These are phyloP conservation scores for Emergomyces pasteurianus DNA, from an alignment of 2,329 filamentous ascomycete genomes.

Conservation along the genomic window DNA sequence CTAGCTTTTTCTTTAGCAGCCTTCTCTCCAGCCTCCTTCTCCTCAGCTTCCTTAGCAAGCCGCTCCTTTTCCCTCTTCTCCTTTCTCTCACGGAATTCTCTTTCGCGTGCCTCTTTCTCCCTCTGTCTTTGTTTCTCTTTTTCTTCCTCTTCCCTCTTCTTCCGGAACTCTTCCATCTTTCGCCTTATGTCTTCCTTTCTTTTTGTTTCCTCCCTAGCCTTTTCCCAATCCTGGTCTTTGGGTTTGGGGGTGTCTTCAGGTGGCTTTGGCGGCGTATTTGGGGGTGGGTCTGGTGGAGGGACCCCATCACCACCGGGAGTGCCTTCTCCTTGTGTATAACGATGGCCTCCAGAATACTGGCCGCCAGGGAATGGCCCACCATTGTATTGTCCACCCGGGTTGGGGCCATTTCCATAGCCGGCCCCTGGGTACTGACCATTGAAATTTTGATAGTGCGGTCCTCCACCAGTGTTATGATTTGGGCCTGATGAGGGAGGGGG, in stretches of 20 bases:
- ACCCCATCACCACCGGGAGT: background rate
- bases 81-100: slow-evolving; percentile 27
- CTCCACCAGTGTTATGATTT: slow-evolving; percentile 10
- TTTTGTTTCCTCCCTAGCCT: slow-evolving; percentile 25
- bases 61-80: slow-evolving; percentile 25
- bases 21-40: slow-evolving; percentile 15
- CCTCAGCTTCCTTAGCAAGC: slow-evolving; percentile 16
- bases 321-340: background rate
- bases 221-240: slow-evolving; percentile 12
- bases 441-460: slow-evolving; percentile 18
- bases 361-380: slow-evolving; percentile 24
- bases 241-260: background rate
- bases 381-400: slow-evolving; percentile 21
- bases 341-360: slow-evolving; percentile 8
- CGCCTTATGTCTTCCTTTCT: slow-evolving; percentile 25
- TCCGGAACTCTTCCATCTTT: slow-evolving; percentile 26
- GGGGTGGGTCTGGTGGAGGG: slow-evolving; percentile 6
- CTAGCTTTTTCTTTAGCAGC: slow-evolving; percentile 14
- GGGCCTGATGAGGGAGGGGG: slow-evolving; percentile 16
- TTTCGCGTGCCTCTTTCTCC: slow-evolving; percentile 31
- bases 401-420: slow-evolving; percentile 17
- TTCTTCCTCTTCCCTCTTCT: slow-evolving; percentile 27
- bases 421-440: slow-evolving; percentile 16
- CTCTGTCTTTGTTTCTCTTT: slow-evolving; percentile 27
- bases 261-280: slow-evolving; percentile 1